Percentiles rank a stretch among this genome's conserved stretches.
Conservation (phyloP, 805 yeast genomes). For the Ogataea haglerorum region DNA sequence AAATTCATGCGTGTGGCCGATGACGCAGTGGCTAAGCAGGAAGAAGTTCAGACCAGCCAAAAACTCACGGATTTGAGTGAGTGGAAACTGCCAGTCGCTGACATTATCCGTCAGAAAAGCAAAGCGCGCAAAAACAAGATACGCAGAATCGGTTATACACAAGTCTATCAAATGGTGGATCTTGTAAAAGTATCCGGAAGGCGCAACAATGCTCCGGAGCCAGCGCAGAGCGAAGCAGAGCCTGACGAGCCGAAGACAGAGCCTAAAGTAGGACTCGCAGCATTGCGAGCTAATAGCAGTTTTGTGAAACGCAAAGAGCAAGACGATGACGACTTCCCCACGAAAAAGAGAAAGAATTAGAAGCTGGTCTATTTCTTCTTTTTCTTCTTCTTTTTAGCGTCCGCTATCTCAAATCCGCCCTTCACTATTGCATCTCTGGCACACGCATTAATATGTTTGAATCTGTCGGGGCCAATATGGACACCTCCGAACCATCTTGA, state of each 20-base stretch:
- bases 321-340: slow-evolving; percentile 14
- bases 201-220: slow-evolving; percentile 14
- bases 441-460: slow-evolving; percentile 86
- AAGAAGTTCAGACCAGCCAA: slow-evolving; percentile 32
- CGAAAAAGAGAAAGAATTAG: slow-evolving; percentile 13
- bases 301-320: slow-evolving; percentile 4
- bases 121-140: slow-evolving; percentile 18
- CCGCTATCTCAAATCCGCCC: slow-evolving; percentile 48
- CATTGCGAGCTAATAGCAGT: slow-evolving; percentile 8
- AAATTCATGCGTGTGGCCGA: slow-evolving; percentile 59
- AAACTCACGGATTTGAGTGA: slow-evolving; percentile 46
- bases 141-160: slow-evolving; percentile 30
- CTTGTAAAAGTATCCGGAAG: slow-evolving; percentile 4
- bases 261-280: slow-evolving; percentile 3
- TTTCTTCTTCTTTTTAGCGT: slow-evolving; percentile 23
- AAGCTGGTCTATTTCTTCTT: slow-evolving; percentile 27
- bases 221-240: slow-evolving; percentile 24
- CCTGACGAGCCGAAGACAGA: background rate
- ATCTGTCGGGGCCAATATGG: slow-evolving; percentile 89
- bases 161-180: slow-evolving; percentile 16
- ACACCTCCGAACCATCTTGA: slow-evolving; percentile 92
- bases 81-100: slow-evolving; percentile 44
- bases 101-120: slow-evolving; percentile 21
- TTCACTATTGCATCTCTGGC: slow-evolving; percentile 79
- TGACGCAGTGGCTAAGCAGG: slow-evolving; percentile 30